Conservation (phyloP, 2,329 filamentous ascomycete genomes). For the Pseudocercospora crystallina region DNA sequence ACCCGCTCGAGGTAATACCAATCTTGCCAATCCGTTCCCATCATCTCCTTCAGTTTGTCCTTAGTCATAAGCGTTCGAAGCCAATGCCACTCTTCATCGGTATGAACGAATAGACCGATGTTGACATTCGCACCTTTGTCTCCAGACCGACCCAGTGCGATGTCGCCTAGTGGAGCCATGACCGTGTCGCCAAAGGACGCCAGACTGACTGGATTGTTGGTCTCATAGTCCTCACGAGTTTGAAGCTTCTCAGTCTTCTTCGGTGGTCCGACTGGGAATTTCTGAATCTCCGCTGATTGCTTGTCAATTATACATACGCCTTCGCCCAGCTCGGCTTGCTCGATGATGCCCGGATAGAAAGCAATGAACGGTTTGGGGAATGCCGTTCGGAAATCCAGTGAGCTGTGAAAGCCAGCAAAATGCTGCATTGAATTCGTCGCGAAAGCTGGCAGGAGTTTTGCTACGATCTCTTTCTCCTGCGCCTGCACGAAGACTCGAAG, state of each 20-base stretch:
- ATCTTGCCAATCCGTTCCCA: slow-evolving; percentile 32
- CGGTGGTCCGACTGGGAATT: slow-evolving; percentile 27
- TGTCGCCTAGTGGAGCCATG: slow-evolving; percentile 37
- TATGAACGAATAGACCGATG: slow-evolving; percentile 41
- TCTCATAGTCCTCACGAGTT: slow-evolving; percentile 33
- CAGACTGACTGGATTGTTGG: slow-evolving; percentile 30
- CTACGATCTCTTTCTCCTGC: slow-evolving; percentile 21
- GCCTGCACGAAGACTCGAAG: slow-evolving; percentile 41
- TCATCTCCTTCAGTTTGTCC: slow-evolving; percentile 27
- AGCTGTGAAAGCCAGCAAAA: slow-evolving; percentile 29
- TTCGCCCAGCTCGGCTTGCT: slow-evolving; percentile 25
- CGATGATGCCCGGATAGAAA: slow-evolving; percentile 27
- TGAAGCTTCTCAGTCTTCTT: slow-evolving; percentile 22
- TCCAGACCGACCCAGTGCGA: slow-evolving; percentile 31
- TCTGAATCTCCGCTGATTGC: slow-evolving; percentile 10
- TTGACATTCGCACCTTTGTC: slow-evolving; percentile 36
- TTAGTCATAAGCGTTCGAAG: slow-evolving; percentile 29
- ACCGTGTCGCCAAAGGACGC: slow-evolving; percentile 37
- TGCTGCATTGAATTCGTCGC: slow-evolving; percentile 29
- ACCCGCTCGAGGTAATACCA: slow-evolving; percentile 38
- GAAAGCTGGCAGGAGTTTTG: slow-evolving; percentile 22
- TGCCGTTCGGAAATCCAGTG: slow-evolving; percentile 27
- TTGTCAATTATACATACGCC: slow-evolving; percentile 25
- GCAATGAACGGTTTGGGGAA: slow-evolving; percentile 26
- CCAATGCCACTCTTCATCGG: slow-evolving; percentile 32